Conservation (phyloP, 768 basidiomycete genomes). For the Auriscalpium orientale region DNA sequence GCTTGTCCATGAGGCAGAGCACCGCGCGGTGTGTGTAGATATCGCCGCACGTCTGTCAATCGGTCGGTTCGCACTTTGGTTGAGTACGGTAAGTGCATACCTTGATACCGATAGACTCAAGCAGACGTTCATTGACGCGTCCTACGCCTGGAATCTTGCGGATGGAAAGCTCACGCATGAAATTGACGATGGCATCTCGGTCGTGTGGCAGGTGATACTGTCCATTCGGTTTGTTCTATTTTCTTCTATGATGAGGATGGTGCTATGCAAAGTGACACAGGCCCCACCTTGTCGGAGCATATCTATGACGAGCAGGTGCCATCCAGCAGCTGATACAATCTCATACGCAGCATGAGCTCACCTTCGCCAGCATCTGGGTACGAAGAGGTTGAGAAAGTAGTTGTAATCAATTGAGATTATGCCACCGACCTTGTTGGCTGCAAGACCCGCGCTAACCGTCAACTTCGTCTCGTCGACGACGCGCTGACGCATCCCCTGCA, state of each 20-base stretch:
- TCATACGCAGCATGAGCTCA: conserved; percentile 23
- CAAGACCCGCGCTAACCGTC: conserved; percentile 93
- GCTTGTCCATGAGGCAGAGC: conserved; percentile 79
- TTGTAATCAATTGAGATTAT: conserved; percentile 6
- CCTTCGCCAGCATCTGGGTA: conserved; percentile 84
- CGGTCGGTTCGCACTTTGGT: background rate
- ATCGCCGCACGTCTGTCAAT: conserved; percentile 76
- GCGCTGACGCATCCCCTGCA: conserved; percentile 63
- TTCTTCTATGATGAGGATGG: background rate
- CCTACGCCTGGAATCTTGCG: conserved; percentile 88
- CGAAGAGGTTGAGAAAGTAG: conserved; percentile 1
- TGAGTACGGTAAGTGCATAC: conserved; percentile 27
- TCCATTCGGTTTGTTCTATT: conserved; percentile 89
- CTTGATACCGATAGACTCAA: conserved; percentile 84
- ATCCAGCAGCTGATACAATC: background rate
- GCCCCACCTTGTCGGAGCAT: conserved; percentile 76
- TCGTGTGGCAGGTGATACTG: conserved; percentile 76
- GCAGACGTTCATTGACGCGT: conserved; percentile 78
- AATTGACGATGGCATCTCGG: conserved; percentile 51
- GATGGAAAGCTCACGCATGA: conserved; percentile 78
- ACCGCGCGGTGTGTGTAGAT: conserved; percentile 69
- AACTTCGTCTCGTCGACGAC: conserved; percentile 75
- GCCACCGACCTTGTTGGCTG: conserved; percentile 76
- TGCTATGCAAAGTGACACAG: background rate
- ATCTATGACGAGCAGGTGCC: conserved; percentile 41